Conservation (phyloP, 23 red algal genomes). For the Porphyridium purpureum region DNA sequence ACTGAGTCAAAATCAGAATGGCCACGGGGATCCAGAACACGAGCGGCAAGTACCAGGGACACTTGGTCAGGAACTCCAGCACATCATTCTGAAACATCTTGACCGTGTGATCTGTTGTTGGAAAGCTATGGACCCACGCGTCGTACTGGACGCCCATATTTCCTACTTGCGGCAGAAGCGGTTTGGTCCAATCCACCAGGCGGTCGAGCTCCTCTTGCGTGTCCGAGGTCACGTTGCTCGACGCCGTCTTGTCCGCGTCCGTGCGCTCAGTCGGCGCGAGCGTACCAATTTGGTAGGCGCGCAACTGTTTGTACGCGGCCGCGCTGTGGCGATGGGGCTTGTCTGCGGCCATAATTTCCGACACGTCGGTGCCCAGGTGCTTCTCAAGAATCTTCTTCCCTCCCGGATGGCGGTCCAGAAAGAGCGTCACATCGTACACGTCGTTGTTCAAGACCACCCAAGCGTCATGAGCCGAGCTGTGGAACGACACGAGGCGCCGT, state of each 20-base stretch:
- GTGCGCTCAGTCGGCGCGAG: conserved; percentile 7
- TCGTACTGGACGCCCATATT: conserved; percentile 77
- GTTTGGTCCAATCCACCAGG: conserved; percentile 74
- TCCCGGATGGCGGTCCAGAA: conserved; percentile 76
- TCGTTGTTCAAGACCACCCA: conserved; percentile 74
- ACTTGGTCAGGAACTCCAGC: conserved; percentile 82
- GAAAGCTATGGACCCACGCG: conserved; percentile 88
- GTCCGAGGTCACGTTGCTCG: conserved; percentile 33
- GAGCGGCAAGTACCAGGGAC: conserved; percentile 94
- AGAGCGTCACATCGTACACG: conserved; percentile 88
- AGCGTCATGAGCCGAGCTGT: conserved; percentile 32
- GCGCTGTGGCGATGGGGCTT: conserved; percentile 35
- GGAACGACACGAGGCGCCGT: conserved; percentile 39
- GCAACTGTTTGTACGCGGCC: conserved; percentile 57
- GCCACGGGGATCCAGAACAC: conserved; percentile 80
- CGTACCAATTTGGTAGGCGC: conserved; percentile 53
- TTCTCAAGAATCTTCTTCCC: conserved; percentile 34
- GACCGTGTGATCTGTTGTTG: conserved; percentile 79
- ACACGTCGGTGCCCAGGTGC: conserved; percentile 58
- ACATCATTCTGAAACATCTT: conserved; percentile 65
- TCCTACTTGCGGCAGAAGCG: conserved; percentile 82
- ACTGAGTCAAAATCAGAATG: conserved; percentile 12
- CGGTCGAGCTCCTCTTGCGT: conserved; percentile 35
- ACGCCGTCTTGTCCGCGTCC: conserved; percentile 3
- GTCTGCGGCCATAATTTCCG: conserved; percentile 29